phyloP scores from a whole-genome alignment of 192 early-diverging fungal species.

The Entomortierella lignicola region DNA sequence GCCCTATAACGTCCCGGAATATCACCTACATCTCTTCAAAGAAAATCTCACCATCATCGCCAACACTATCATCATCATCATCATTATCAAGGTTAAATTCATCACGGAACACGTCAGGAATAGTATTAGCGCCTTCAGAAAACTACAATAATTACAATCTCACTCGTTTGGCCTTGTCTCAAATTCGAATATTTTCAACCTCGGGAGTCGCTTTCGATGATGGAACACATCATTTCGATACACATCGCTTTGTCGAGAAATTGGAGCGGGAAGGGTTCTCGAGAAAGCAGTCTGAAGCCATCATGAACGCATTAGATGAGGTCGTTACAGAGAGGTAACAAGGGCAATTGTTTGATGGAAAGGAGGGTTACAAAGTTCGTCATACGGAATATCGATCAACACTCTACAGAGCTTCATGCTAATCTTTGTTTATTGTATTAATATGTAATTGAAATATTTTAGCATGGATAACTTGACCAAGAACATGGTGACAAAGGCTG shows the following conservation, averaged over 20 bases:
- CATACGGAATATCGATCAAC: no score
- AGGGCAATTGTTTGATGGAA: no score
- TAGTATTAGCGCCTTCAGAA: neutral
- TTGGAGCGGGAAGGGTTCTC: constrained; percentile 80
- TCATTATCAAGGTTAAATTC: no score
- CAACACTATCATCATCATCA: no score
- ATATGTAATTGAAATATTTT: neutral
- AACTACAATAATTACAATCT: neutral
- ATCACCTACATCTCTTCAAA: neutral
- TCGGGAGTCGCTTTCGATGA: constrained; percentile 15
- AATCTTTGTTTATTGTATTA: constrained; percentile 1
- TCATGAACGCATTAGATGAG: constrained; percentile 77
- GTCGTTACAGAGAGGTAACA: constrained; percentile 79
- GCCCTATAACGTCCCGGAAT: neutral
- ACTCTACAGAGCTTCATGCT: neutral
- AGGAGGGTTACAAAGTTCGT: neutral
- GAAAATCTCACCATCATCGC: neutral
- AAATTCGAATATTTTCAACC: constrained; percentile 27
- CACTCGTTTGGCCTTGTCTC: neutral
- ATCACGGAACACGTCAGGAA: neutral
- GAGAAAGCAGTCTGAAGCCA: constrained; percentile 75
- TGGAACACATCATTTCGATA: constrained; percentile 77
- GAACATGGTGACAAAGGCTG: constrained; percentile 83
- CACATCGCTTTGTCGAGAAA: constrained; percentile 77
- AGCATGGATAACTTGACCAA: constrained; percentile 71